Conservation (phyloP, 495 filamentous ascomycete species). For the Penicillium samsonianum region DNA sequence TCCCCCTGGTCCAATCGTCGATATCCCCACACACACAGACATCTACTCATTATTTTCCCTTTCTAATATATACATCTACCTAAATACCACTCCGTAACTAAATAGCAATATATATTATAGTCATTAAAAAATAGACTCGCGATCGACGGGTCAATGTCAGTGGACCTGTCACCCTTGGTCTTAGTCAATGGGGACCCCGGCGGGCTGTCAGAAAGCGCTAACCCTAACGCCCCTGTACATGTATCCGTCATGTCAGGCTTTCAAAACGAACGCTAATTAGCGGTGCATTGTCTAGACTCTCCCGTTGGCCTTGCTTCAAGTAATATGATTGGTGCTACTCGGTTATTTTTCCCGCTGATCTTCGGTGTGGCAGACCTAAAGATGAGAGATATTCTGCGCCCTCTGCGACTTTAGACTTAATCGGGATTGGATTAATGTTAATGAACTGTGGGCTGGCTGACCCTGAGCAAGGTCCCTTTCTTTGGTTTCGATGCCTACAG, state of each 20-base stretch:
- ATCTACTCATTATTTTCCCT: no score
- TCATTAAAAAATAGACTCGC: no score
- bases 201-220: neutral
- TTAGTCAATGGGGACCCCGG: neutral
- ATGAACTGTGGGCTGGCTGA: neutral
- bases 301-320: neutral
- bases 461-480: neutral
- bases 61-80: no score
- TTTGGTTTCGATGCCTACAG: neutral
- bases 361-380: neutral
- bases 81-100: neutral
- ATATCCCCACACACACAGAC: no score
- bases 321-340: neutral
- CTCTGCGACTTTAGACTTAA: neutral
- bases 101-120: neutral
- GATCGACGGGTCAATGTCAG: neutral
- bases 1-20: no score
- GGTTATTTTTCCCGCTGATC: neutral
- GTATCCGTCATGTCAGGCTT: neutral
- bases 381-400: neutral
- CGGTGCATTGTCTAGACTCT: neutral
- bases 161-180: neutral
- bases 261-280: neutral
- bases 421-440: neutral
- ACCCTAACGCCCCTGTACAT: neutral